Conservation (phyloP, 2,329 filamentous ascomycete species). For the Colletotrichum neosansevieriae region DNA sequence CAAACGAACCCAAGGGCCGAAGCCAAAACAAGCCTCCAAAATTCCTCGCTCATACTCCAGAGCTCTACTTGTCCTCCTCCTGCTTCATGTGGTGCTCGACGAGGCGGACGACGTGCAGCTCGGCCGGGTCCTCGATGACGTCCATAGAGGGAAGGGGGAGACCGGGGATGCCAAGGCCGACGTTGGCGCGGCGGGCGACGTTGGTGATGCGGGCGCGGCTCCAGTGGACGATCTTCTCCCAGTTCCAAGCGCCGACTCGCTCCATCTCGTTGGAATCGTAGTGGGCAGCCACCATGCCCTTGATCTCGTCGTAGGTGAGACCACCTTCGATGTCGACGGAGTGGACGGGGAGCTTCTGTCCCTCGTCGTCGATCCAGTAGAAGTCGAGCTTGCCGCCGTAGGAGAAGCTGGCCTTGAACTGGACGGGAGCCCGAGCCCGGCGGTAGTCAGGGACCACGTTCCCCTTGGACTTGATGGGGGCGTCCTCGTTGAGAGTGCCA, state of each 20-base stretch:
- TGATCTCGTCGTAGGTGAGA: slow-evolving; percentile 1
- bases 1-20: neutral
- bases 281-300: slow-evolving; percentile 8
- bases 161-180: neutral
- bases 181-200: neutral
- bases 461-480: slow-evolving; percentile 2
- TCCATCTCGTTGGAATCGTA: slow-evolving; percentile 30
- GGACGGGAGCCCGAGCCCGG: slow-evolving; percentile 19
- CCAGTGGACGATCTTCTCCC: slow-evolving; percentile 26
- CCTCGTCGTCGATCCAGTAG: slow-evolving; percentile 32
- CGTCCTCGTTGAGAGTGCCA: slow-evolving; percentile 29
- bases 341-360: slow-evolving; percentile 6
- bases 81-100: slow-evolving; percentile 18
- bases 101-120: slow-evolving; percentile 15
- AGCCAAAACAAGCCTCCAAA: neutral
- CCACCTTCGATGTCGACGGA: slow-evolving; percentile 22
- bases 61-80: neutral
- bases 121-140: slow-evolving; percentile 1
- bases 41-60: too few relatives aligned
- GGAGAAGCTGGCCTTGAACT: slow-evolving; percentile 23
- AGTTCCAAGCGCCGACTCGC: slow-evolving; percentile 25
- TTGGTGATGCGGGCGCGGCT: slow-evolving; percentile 18
- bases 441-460: slow-evolving; percentile 9
- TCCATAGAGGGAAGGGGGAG: neutral
- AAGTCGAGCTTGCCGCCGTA: slow-evolving; percentile 10